Percentiles rank a stretch among this genome's conserved stretches.
Conservation (phyloP, 2,329 filamentous ascomycete species). For the Diaporthe sp. region DNA sequence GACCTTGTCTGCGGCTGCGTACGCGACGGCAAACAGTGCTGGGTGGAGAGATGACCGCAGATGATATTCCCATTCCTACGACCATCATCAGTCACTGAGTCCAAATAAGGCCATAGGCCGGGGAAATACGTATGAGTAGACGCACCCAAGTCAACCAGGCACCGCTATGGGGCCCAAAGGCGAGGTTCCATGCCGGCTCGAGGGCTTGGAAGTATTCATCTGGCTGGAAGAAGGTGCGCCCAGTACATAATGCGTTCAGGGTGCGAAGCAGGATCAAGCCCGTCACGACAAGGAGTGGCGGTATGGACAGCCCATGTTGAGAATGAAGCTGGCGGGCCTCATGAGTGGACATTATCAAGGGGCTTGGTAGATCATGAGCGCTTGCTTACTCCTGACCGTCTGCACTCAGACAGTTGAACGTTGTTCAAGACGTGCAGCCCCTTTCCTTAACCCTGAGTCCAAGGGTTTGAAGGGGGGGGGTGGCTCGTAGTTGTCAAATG, state of each 20-base stretch:
- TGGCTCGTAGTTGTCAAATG: conserved; percentile 17
- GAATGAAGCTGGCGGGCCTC: conserved; percentile 37
- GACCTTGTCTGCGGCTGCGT: conserved; percentile 71
- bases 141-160: conserved; percentile 97
- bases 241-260: conserved; percentile 80
- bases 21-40: conserved; percentile 83
- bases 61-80: conserved; percentile 90
- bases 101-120: conserved; percentile 33
- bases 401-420: neutral
- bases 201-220: conserved; percentile 98
- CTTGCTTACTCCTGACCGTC: neutral
- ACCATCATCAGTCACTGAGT: neutral
- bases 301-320: conserved; percentile 38
- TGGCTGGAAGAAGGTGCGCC: conserved; percentile 92
- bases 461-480: neutral
- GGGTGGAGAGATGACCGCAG: conserved; percentile 93
- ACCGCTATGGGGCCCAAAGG: conserved; percentile 81
- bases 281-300: conserved; percentile 48
- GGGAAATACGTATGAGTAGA: conserved; percentile 37
- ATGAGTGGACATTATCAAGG: conserved; percentile 31
- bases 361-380: conserved; percentile 4
- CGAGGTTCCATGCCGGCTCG: conserved; percentile 92
- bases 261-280: conserved; percentile 77
- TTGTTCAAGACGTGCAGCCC: neutral
- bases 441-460: neutral